phyloP scores from a whole-genome alignment of 176 grass and related monocot species.

The Bromus sterilis region DNA sequence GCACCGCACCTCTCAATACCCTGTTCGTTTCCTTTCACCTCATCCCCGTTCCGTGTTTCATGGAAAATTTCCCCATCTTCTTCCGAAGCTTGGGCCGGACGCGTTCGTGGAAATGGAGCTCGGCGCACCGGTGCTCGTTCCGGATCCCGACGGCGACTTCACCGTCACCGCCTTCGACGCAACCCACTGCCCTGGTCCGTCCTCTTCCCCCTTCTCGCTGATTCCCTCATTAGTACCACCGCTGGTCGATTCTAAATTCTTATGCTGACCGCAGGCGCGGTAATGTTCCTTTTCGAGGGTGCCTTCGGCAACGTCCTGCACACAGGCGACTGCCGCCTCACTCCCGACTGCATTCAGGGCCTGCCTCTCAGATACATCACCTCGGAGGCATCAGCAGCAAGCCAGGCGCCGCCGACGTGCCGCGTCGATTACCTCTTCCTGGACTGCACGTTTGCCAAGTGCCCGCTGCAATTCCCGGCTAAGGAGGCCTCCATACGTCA shows the following conservation, averaged over 20 bases:
- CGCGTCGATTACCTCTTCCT: slow-evolving; percentile 60
- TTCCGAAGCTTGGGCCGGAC: slow-evolving; percentile 36
- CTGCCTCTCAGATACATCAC: slow-evolving; percentile 29
- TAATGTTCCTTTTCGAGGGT: slow-evolving; percentile 79
- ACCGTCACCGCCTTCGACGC: slow-evolving; percentile 56
- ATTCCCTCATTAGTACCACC: neutral
- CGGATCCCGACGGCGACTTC: slow-evolving; percentile 57
- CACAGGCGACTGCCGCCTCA: slow-evolving; percentile 70
- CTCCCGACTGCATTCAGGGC: slow-evolving; percentile 31
- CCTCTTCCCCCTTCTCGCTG: neutral
- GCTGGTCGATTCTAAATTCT: neutral
- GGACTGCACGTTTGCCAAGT: slow-evolving; percentile 70
- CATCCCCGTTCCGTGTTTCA: neutral
- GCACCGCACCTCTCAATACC: neutral
- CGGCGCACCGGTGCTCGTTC: slow-evolving; percentile 22
- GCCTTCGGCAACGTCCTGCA: slow-evolving; percentile 54
- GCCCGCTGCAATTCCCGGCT: slow-evolving; percentile 46
- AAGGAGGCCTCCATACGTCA: slow-evolving; percentile 58
- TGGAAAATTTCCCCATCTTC: neutral
- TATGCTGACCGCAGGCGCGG: slow-evolving; percentile 27
- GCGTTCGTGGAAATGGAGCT: slow-evolving; percentile 51
- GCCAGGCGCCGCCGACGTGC: neutral
- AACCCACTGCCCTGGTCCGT: slow-evolving; percentile 65
- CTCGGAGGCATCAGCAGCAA: neutral
- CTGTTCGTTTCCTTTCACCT: neutral